Conservation (phyloP, 495 filamentous ascomycete species). For the Xylaria cubensis region DNA sequence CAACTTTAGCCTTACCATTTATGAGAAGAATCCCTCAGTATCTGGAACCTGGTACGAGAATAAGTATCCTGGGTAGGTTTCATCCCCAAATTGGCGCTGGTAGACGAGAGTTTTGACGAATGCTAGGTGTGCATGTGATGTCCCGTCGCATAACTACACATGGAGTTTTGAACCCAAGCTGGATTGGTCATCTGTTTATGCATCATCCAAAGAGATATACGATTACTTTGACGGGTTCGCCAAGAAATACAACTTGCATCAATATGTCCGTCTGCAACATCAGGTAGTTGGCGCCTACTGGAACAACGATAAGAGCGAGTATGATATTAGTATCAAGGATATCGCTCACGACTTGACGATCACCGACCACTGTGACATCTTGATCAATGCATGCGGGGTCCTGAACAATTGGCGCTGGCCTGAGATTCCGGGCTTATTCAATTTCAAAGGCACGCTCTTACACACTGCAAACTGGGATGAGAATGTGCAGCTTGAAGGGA, state of each 20-base stretch:
- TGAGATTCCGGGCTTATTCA: conserved; percentile 49
- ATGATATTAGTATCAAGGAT: conserved; percentile 42
- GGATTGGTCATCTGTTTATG: conserved; percentile 50
- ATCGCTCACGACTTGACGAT: conserved; percentile 31
- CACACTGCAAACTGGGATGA: conserved; percentile 62
- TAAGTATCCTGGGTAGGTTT: conserved; percentile 59
- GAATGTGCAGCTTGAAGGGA: conserved; percentile 50
- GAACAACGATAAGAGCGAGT: conserved; percentile 36
- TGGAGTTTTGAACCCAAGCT: conserved; percentile 51
- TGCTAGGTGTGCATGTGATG: conserved; percentile 30
- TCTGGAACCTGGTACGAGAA: conserved; percentile 71
- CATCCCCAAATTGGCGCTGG: background rate
- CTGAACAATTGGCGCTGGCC: conserved; percentile 56
- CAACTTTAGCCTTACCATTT: conserved; percentile 51
- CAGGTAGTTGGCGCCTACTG: conserved; percentile 42
- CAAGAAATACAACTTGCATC: conserved; percentile 42
- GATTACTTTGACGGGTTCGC: conserved; percentile 45
- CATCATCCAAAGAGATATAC: conserved; percentile 40
- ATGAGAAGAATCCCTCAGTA: conserved; percentile 67
- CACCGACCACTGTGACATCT: conserved; percentile 34
- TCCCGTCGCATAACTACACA: conserved; percentile 45
- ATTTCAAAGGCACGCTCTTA: conserved; percentile 53
- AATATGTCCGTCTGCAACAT: conserved; percentile 41
- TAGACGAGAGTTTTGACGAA: background rate
- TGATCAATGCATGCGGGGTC: conserved; percentile 36